Base-by-base conservation (phyloP, 2,329 filamentous ascomycete genomes). In the Talaromyces sp. region DNA sequence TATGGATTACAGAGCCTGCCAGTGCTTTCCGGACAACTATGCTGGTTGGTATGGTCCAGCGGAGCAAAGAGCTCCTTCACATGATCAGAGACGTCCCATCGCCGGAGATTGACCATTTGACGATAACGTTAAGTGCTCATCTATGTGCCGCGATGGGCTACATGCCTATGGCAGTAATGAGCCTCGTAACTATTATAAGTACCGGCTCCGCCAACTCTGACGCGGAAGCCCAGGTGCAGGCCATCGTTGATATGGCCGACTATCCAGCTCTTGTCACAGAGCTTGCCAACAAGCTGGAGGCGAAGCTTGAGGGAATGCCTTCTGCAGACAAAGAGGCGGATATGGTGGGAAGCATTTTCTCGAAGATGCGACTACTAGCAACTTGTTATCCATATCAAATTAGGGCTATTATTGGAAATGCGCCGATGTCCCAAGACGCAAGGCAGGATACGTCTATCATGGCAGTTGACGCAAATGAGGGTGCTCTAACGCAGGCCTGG, bases 321-420 rank as follows among this genome's bases (percentile, higher is more conserved):
- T 47, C 54, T 51, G 58, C 53, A 56, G 69, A 69, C 11, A 70
- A 61, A 59, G 69, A 70, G 58, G 45, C 45, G 40, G 69, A 71
- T 31, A 45, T 71, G 40, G 60, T 69, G 51, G 70, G 70, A 2
- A 71, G 70, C 19, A 40, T 71, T 22, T 71, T 67, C 61, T 67
- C 65, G n/a, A 71, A 71, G 58, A 69, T 70, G 68, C 62, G 70
- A 15, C 65, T 70, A 11, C 60, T 71, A 15, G 68, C 68, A 45
- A 66, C 65, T n/a, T 69, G 67, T 64, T 71, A 71, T 61, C 70
- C 70, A 25, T 63, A 71, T 65, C 70, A 71, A 31, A 51, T 71
- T 15, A 66, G 63, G 66, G 66, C 29, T 7, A 54, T 69, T 49
- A 49, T 68, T 59, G 68, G 67, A 29, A 56, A 17, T 62, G 58